These are phyloP conservation scores for Millerago galiae DNA, from an alignment of 805 yeast species.

Conservation along the genomic window DNA sequence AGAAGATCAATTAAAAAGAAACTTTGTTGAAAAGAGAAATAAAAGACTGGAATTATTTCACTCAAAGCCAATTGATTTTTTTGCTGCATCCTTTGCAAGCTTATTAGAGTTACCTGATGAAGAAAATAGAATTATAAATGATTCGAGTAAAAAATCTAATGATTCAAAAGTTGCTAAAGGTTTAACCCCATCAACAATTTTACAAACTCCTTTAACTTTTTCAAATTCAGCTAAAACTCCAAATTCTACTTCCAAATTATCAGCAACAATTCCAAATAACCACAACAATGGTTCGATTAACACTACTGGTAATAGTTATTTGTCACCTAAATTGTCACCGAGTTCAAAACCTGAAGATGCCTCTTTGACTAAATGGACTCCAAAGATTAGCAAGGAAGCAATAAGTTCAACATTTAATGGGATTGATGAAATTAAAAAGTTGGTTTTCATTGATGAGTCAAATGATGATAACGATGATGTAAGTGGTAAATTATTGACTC, in stretches of 20 bases:
- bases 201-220: constrained; percentile 25
- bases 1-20: constrained; percentile 14
- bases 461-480: neutral
- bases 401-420: constrained; percentile 16
- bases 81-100: constrained; percentile 23
- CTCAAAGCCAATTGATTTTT: constrained; percentile 18
- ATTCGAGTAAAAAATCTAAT: constrained; percentile 11
- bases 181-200: constrained; percentile 23
- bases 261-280: neutral
- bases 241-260: constrained; percentile 15
- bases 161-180: constrained; percentile 21
- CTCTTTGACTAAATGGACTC: constrained; percentile 16
- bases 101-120: constrained; percentile 22
- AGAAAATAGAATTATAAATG: constrained; percentile 17
- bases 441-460: constrained; percentile 12
- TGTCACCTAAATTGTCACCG: constrained; percentile 24
- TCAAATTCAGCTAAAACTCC: constrained; percentile 23
- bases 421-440: constrained; percentile 16
- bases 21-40: constrained; percentile 14
- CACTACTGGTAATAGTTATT: constrained; percentile 9
- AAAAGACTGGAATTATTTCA: constrained; percentile 20
- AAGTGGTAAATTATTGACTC: constrained; percentile 9
- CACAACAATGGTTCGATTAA: constrained; percentile 2
- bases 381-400: constrained; percentile 20
- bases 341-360: constrained; percentile 4